Conservation (phyloP, 768 basidiomycete species). For the Leccinum subtestaceum region DNA sequence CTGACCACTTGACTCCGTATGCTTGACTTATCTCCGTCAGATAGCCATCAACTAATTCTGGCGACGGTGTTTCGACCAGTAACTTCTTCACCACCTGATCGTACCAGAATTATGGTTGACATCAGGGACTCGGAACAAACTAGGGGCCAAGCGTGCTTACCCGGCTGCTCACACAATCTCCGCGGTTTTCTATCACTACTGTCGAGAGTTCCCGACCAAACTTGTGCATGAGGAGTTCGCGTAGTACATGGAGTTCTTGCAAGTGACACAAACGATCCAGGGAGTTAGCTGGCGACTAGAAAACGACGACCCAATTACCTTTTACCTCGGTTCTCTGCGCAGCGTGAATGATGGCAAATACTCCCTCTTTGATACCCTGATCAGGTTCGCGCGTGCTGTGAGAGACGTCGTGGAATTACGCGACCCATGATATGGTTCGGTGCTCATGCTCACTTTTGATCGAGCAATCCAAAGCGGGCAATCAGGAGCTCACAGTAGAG, state of each 20-base stretch:
- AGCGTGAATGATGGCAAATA: slow-evolving; percentile 85
- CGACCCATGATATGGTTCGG: slow-evolving; percentile 3
- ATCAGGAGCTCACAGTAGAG: slow-evolving; percentile 93
- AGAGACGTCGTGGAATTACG: slow-evolving; percentile 9
- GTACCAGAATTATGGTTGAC: slow-evolving; percentile 1
- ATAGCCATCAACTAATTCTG: slow-evolving; percentile 82
- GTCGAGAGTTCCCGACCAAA: slow-evolving; percentile 88
- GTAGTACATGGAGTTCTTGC: slow-evolving; percentile 81
- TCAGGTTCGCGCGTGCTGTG: slow-evolving; percentile 79
- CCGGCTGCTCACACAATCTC: slow-evolving; percentile 77
- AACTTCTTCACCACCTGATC: slow-evolving; percentile 75
- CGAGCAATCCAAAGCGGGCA: slow-evolving; percentile 88
- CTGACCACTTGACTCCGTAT: slow-evolving; percentile 71
- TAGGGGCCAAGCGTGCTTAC: slow-evolving; percentile 41
- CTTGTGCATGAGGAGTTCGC: slow-evolving; percentile 95
- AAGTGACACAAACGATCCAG: not conserved
- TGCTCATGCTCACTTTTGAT: slow-evolving; percentile 64
- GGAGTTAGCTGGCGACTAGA: slow-evolving; percentile 2
- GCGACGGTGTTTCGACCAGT: slow-evolving; percentile 61
- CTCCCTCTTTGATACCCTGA: slow-evolving; percentile 80
- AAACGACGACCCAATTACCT: slow-evolving; percentile 41
- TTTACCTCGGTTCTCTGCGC: slow-evolving; percentile 90
- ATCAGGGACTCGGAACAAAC: slow-evolving; percentile 1
- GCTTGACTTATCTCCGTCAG: slow-evolving; percentile 86
- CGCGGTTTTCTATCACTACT: slow-evolving; percentile 82